phyloP scores from a whole-genome alignment of 2,329 filamentous ascomycete genomes.

The Plenodomus biglobosus region DNA sequence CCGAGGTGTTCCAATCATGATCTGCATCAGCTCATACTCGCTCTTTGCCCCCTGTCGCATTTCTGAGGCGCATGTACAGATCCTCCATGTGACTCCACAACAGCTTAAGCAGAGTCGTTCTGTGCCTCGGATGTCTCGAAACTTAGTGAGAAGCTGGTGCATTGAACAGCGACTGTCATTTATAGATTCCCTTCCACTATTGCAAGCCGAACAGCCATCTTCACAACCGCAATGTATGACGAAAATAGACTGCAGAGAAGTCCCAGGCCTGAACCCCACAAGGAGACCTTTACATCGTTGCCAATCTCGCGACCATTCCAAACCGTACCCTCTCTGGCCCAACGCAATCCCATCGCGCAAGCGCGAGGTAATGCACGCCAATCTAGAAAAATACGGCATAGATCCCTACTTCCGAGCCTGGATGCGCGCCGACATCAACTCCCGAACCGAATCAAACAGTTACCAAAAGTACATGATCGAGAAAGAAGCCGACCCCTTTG shows the following conservation, averaged over 20 bases:
- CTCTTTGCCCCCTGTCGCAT: conserved; percentile 27
- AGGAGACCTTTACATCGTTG: conserved; percentile 7
- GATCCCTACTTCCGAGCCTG: conserved; percentile 31
- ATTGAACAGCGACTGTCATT: conserved; percentile 13
- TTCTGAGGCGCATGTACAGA: conserved; percentile 24
- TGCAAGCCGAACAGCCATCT: conserved; percentile 3
- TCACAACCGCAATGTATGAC: not conserved
- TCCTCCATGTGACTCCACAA: conserved; percentile 12
- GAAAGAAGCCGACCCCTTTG: conserved; percentile 23
- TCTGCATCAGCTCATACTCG: conserved; percentile 27
- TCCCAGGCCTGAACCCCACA: too few relatives aligned
- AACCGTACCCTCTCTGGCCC: conserved; percentile 26
- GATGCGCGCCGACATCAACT: conserved; percentile 29
- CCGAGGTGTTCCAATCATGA: conserved; percentile 24
- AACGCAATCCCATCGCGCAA: conserved; percentile 29
- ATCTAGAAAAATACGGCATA: conserved; percentile 24
- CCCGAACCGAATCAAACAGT: conserved; percentile 20
- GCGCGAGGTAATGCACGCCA: conserved; percentile 16
- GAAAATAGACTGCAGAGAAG: not conserved
- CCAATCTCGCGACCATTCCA: conserved; percentile 17
- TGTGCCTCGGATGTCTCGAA: not conserved
- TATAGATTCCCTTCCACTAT: conserved; percentile 17
- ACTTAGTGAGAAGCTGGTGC: not conserved
- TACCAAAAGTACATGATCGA: conserved; percentile 33
- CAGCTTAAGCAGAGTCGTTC: conserved; percentile 13